Conservation (phyloP, 768 basidiomycete species). For the Strobilomyces dryophilus region DNA sequence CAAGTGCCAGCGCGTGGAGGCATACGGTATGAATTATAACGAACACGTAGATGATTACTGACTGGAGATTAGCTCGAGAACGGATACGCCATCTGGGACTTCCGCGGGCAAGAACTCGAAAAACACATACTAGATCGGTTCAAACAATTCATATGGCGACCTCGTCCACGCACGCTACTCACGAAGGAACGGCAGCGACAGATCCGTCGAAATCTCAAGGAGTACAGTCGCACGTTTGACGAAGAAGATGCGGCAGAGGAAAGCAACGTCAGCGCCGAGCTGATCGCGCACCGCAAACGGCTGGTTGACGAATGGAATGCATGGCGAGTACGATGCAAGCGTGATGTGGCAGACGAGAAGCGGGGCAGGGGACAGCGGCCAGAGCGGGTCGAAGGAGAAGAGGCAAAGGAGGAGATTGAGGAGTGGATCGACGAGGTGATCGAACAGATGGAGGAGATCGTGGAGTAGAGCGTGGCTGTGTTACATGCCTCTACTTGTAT, state of each 20-base stretch:
- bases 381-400: conserved; percentile 39
- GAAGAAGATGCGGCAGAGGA: conserved; percentile 97
- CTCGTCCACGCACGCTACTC: conserved; percentile 85
- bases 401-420: conserved; percentile 84
- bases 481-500: not conserved
- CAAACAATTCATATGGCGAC: conserved; percentile 99
- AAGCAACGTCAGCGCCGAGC: conserved; percentile 90
- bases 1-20: conserved; percentile 93
- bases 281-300: conserved; percentile 83
- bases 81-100: conserved; percentile 96
- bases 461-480: conserved; percentile 39
- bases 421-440: conserved; percentile 93
- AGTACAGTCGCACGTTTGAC: conserved; percentile 89
- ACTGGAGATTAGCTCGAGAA: conserved; percentile 73
- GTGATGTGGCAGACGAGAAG: conserved; percentile 57
- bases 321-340: conserved; percentile 76
- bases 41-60: conserved; percentile 6
- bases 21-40: conserved; percentile 62
- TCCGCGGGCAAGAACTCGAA: conserved; percentile 93
- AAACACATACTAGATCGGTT: conserved; percentile 89
- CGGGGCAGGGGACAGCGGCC: conserved; percentile 35
- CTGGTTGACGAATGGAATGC: conserved; percentile 99
- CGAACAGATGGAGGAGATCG: conserved; percentile 84
- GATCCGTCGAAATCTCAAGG: conserved; percentile 84
- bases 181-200: conserved; percentile 83